Conservation (phyloP, 208 protist genomes). For the Angomonas ambiguus region DNA sequence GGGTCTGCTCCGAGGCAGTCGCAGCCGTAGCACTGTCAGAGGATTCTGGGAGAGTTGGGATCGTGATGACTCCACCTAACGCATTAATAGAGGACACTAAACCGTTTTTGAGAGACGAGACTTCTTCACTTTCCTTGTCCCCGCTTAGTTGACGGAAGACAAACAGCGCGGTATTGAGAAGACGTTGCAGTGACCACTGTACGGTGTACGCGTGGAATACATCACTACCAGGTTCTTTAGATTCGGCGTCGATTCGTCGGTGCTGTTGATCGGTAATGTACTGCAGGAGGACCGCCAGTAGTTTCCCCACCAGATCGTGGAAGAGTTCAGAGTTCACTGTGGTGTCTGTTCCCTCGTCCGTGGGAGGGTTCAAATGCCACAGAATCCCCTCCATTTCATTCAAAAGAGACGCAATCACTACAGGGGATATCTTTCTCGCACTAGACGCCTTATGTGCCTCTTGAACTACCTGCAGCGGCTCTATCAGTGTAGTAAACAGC, state of each 20-base stretch:
- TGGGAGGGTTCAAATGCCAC: constrained; percentile 14
- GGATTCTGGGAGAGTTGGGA: not conserved
- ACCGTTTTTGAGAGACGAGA: constrained; percentile 15
- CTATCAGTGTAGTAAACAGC: constrained; percentile 28
- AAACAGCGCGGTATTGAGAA: constrained; percentile 43
- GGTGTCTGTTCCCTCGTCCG: constrained; percentile 1
- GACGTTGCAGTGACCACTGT: constrained; percentile 47
- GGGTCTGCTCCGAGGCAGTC: not conserved
- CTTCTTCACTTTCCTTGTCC: not conserved
- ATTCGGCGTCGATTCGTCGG: not conserved
- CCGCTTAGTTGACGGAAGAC: not conserved
- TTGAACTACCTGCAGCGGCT: constrained; percentile 27
- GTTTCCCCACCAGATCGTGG: constrained; percentile 9
- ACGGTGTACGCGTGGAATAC: constrained; percentile 36
- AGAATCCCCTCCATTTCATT: constrained; percentile 27
- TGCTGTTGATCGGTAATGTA: constrained; percentile 47
- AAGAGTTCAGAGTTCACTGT: constrained; percentile 14
- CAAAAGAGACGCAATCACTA: constrained; percentile 18
- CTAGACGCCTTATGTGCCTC: constrained; percentile 12
- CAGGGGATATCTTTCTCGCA: not conserved
- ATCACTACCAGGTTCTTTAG: constrained; percentile 20
- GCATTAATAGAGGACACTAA: constrained; percentile 28
- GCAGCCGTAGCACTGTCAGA: not conserved
- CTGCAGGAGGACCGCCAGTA: constrained; percentile 43
- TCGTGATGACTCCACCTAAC: constrained; percentile 28